Evolutionary conservation across 2,329 filamentous ascomycete species (phyloP).

Genomic region (Rugonectria rugulosa): DNA sequence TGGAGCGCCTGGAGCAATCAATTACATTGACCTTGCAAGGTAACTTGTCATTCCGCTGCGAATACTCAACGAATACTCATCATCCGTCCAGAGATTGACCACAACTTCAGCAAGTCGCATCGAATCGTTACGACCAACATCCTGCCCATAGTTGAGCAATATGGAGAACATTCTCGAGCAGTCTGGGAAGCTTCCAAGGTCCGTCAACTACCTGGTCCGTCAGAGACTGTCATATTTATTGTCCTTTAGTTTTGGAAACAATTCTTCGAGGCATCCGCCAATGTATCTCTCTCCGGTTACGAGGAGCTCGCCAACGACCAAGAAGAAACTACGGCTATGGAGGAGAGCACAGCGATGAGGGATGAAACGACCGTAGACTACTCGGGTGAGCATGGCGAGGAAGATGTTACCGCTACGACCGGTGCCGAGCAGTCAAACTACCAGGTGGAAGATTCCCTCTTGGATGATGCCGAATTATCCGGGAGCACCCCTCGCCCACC

Average conservation of each 20-base stretch:
- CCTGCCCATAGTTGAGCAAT: slow-evolving; percentile 91
- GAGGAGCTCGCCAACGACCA: slow-evolving; percentile 79
- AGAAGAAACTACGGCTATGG: slow-evolving; percentile 61
- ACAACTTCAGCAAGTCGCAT: slow-evolving; percentile 97
- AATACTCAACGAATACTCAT: slow-evolving; percentile 3
- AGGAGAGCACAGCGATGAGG: slow-evolving; percentile 63
- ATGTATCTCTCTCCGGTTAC: slow-evolving; percentile 94
- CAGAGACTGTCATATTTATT: slow-evolving; percentile 1
- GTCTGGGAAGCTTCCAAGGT: slow-evolving; percentile 99
- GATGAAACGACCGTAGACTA: slow-evolving; percentile 63
- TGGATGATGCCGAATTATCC: slow-evolving; percentile 69
- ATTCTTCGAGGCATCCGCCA: slow-evolving; percentile 98
- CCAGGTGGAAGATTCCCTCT: slow-evolving; percentile 67
- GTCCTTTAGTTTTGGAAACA: slow-evolving; percentile 91
- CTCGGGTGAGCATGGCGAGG: slow-evolving; percentile 50
- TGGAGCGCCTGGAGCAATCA: slow-evolving; percentile 94
- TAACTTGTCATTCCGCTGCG: slow-evolving; percentile 41
- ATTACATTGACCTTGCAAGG: slow-evolving; percentile 96
- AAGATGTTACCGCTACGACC: slow-evolving; percentile 48
- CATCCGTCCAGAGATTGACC: slow-evolving; percentile 81
- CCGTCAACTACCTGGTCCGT: rapidly evolving
- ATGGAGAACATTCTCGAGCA: slow-evolving; percentile 89
- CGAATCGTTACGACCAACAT: slow-evolving; percentile 95
- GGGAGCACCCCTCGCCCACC: slow-evolving; percentile 73
- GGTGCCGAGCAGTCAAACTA: slow-evolving; percentile 45